Conservation (phyloP, 1,284 basidiomycete genomes). For the Malassezia brasiliensis region DNA sequence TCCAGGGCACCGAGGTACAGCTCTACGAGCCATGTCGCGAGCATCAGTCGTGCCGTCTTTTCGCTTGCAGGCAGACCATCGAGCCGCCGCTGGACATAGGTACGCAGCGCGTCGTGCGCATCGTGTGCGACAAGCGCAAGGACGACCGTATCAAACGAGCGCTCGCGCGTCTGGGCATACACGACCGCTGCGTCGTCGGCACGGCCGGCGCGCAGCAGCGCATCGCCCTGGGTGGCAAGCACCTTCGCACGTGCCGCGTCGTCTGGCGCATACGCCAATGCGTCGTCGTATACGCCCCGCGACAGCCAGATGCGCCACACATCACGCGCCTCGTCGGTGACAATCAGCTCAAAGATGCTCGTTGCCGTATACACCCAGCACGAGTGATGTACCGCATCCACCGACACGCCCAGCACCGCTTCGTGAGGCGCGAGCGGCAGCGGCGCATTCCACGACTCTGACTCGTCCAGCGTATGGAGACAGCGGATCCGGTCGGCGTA, state of each 20-base stretch:
- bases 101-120: slow-evolving; percentile 83
- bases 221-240: slow-evolving; percentile 71
- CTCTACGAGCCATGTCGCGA: slow-evolving; percentile 96
- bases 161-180: slow-evolving; percentile 64
- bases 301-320: slow-evolving; percentile 86
- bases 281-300: slow-evolving; percentile 65
- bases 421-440: slow-evolving; percentile 34
- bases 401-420: slow-evolving; percentile 32
- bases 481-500: slow-evolving; percentile 71
- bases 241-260: slow-evolving; percentile 74
- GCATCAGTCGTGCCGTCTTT: slow-evolving; percentile 73
- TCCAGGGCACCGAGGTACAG: slow-evolving; percentile 95
- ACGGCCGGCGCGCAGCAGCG: slow-evolving; percentile 68
- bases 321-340: slow-evolving; percentile 80
- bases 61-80: slow-evolving; percentile 73
- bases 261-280: slow-evolving; percentile 72
- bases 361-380: slow-evolving; percentile 90
- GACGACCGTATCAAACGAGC: slow-evolving; percentile 76
- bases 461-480: slow-evolving; percentile 70
- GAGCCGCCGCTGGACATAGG: slow-evolving; percentile 77
- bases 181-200: slow-evolving; percentile 85
- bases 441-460: slow-evolving; percentile 69
- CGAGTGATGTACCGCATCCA: slow-evolving; percentile 73
- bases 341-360: slow-evolving; percentile 77
- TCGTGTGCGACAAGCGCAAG: slow-evolving; percentile 79